phyloP scores from a whole-genome alignment of 257 asterid species.

The Paulownia fortunei region DNA sequence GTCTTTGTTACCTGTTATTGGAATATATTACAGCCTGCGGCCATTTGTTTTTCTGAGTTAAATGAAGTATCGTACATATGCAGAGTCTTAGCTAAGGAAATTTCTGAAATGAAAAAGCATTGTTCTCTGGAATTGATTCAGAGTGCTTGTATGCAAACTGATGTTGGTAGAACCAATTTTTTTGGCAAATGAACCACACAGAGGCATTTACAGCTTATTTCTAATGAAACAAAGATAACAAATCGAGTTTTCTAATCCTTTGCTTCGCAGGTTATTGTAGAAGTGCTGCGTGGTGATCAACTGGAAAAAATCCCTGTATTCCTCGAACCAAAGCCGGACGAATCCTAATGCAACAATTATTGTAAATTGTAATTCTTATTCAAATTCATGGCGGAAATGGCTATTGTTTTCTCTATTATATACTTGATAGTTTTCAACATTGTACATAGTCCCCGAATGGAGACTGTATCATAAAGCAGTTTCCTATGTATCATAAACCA shows the following conservation, averaged over 20 bases:
- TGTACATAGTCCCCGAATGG: constrained; percentile 32
- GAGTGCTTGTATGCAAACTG: constrained; percentile 2
- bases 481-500: constrained; percentile 19
- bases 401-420: constrained; percentile 24
- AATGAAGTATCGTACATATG: background rate
- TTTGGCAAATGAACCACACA: background rate
- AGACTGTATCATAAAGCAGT: constrained; percentile 19
- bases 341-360: constrained; percentile 48
- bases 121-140: background rate
- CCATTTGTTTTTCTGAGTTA: background rate
- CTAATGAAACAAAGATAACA: background rate
- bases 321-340: constrained; percentile 95
- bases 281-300: constrained; percentile 92
- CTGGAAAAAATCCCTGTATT: constrained; percentile 85
- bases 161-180: background rate
- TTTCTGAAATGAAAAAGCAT: background rate
- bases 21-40: background rate
- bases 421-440: constrained; percentile 23
- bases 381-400: constrained; percentile 7
- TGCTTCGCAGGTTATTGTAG: constrained; percentile 69
- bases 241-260: background rate
- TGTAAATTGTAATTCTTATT: constrained; percentile 33
- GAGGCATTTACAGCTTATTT: background rate
- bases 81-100: background rate
- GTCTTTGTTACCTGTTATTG: background rate